phyloP scores from a whole-genome alignment of 352 stramenopile species.

The Phytophthora boehmeriae region DNA sequence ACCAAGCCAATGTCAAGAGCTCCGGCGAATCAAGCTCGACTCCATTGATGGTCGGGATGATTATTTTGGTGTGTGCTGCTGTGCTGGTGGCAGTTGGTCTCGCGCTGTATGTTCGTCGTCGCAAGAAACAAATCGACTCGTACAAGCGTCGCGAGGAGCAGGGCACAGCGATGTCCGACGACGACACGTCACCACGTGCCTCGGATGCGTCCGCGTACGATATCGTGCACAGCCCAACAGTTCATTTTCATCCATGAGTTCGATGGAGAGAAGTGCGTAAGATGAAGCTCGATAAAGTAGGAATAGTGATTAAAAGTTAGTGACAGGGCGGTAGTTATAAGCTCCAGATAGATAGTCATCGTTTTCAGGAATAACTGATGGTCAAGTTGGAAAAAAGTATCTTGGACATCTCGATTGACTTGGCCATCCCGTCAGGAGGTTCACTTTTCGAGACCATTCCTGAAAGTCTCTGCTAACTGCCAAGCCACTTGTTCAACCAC shows the following conservation, averaged over 20 bases:
- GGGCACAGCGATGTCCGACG: constrained; percentile 6
- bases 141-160: constrained; percentile 5
- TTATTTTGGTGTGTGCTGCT: background rate
- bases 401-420: constrained; percentile 7
- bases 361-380: constrained; percentile 23
- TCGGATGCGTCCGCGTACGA: background rate
- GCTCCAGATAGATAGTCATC: background rate
- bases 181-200: constrained; percentile 13
- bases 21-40: background rate
- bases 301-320: background rate
- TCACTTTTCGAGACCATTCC: constrained; percentile 8
- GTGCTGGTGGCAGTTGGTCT: background rate
- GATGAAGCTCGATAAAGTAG: background rate
- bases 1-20: background rate
- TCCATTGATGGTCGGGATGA: constrained; percentile 1
- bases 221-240: background rate
- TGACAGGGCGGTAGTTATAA: constrained; percentile 18
- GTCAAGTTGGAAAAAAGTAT: constrained; percentile 8
- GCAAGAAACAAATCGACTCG: constrained; percentile 4
- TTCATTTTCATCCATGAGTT: constrained; percentile 1
- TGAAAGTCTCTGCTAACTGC: constrained; percentile 20
- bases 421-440: background rate
- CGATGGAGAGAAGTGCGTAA: constrained; percentile 1
- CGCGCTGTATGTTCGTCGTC: background rate
- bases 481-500: constrained; percentile 7